Base-by-base conservation (phyloP, 1,139 yeast species). In the Tardiomyces digboiensis region DNA sequence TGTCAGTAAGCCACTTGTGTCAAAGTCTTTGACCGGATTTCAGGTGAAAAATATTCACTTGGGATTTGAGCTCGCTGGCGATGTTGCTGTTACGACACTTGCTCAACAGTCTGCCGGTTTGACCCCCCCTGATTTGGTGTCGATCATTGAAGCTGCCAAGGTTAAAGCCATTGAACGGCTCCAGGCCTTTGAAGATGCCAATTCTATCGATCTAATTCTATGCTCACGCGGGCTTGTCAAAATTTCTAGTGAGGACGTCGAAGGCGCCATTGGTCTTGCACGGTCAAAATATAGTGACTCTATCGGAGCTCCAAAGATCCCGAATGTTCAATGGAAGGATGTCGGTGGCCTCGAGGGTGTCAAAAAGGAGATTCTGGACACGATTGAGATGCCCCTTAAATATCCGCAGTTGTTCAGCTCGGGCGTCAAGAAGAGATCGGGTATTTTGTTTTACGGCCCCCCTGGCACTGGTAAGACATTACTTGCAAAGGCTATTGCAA, bases 401-500 rank as follows among this genome's bases (percentile, higher is more conserved):
- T 89, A 85, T 61, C 97, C 97, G 0, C 95, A 88, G 54, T 68
- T 89, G 45, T 89, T 89, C 64, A 76, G 79, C 44, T 80, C 81
- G 45, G 97, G 97, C 1, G 76, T 91, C 59, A 89, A 91, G 62
- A 89, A 91, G 61, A 74, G 97, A 62, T 83, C 95, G 59, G 98
- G 98, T 46, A 85, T 91, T 37, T 67, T 91, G 51, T 88, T 91
- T 60, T 91, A 91, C 64, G 98, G 98, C 0, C 97, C 97, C 0
- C 98, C 98, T 0, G 98, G 98, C 21, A 91, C 97, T 0, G 98
- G 98, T 54, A 91, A 91, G 60, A 91, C 98, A 0, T 70, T 91
- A 38, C 71, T 91, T 48, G 97, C 97, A 10, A 91, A 91, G 61
- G 97, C 97, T 0, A 91, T 91, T 56, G 97, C 97, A 1, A 86